Evolutionary conservation across 208 protist species (phyloP).

Genomic region (Acanthamoeba royreba): DNA sequence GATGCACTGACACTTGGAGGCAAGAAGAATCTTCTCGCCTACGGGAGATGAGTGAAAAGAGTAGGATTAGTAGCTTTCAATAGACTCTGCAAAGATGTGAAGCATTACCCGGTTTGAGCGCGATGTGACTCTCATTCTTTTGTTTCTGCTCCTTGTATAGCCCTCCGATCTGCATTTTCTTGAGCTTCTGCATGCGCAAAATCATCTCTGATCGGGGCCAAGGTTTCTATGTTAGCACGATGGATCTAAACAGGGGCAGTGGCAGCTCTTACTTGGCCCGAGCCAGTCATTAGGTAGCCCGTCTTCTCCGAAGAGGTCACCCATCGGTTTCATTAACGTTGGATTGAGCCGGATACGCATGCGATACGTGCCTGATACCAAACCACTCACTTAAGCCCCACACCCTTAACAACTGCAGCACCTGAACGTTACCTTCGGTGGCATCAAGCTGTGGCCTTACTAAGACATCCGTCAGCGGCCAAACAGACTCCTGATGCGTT

Average conservation of each 20-base stretch:
- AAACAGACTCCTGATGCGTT: background rate
- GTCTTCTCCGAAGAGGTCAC: background rate
- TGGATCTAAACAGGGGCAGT: background rate
- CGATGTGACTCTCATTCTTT: background rate
- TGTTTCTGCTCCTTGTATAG: background rate
- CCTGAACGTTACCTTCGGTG: conserved; percentile 40
- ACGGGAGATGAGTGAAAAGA: background rate
- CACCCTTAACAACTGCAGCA: no score
- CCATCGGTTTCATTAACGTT: background rate
- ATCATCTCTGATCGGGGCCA: background rate
- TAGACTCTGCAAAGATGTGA: no score
- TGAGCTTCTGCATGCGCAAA: background rate
- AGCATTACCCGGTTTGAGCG: background rate
- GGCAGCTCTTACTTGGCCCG: background rate
- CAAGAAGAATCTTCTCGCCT: background rate
- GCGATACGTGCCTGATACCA: background rate
- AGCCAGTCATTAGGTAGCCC: background rate
- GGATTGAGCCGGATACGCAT: conserved; percentile 22
- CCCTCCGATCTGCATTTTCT: background rate
- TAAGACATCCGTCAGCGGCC: background rate
- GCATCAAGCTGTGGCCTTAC: background rate
- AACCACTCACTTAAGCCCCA: background rate
- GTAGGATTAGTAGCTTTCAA: no score
- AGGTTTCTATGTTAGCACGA: background rate
- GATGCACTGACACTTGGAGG: background rate